Base-by-base conservation (phyloP, 331 rosid genomes). In the Dryas integrifolia region DNA sequence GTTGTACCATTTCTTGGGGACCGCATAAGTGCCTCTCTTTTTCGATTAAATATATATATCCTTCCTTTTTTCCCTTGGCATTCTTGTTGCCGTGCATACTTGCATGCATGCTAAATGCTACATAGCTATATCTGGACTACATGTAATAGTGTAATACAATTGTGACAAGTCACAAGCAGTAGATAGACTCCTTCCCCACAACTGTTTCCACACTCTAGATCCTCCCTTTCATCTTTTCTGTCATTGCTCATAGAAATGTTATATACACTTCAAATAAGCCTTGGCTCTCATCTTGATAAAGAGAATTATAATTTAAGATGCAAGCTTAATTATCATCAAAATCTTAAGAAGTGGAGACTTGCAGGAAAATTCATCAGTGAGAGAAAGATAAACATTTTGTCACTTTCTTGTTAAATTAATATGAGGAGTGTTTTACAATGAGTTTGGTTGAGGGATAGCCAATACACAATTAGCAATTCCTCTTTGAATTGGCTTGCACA, bases 1-100 rank as follows among this genome's bases (percentile, higher is more conserved):
- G 18, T 56, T 59, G 71, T 47, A 57, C 81, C 61, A 21, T 73
- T 52, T 57, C 53, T 58, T 72, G 74, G 72, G 82, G 59, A 52
- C 67, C 52, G 13, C 76, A 30, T 24, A 39, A 57, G 62, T 26
- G 10, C 21, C 30, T 60, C 4, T 12, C 24, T 11, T 62, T 9
- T 8, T 9, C 7, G 15, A n/a, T 62, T n/a, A 30, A 7, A 4
- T 21, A 21, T 21, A 21, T 21, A 21, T 21, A 21, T 21, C 24
- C 24, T 21, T 9, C 46, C 18, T 45, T 58, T 18, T 58, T 5
- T 8, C n/a, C 69, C 40, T 7, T 51, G 9, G 60, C 14, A n/a
- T 52, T 40, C 35, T 10, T 61, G 14, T 14, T 49, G 46, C 45
- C 12, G 14, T 7, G 48, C 38, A n/a, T 16, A 5, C 24, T 26